Base-by-base conservation (phyloP, 495 filamentous ascomycete species). In the Penicillium coprophilum region DNA sequence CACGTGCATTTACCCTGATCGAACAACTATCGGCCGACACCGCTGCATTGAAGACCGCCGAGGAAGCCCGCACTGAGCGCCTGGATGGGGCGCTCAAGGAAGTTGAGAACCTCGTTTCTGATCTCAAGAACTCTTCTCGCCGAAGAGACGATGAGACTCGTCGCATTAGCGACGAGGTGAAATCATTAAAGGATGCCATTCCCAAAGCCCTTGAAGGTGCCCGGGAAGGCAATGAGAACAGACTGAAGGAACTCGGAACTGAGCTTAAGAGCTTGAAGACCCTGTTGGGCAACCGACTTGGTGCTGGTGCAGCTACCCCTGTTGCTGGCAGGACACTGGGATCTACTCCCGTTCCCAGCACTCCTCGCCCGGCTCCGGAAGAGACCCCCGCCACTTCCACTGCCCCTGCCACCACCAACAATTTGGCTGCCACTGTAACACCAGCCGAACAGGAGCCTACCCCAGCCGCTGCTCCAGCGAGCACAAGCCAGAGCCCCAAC, bases 251-350 rank as follows among this genome's bases (percentile, higher is more conserved):
- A 51, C 81, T 99, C 48, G 87, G 90, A 53, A 82, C 80, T 10
- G 94, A 99, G 71, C 78, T 99, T 57, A 91, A 89, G 83, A 96
- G 92, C 70, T 75, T 99, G 55, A 97, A 97, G 77, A 86, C 86
- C 19, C 76, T 99, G 52, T 78, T 97, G 68, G 84, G 82, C 41
- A 94, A 95, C 71, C 80, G 90, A 60, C 83, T 96, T 75, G 85
- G 85, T 60, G 71, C 75, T 27, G 70, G 75, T 41, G 68, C 60
- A 24, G 62, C 71, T 53, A 67, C 69, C 74, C 55, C 73, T 70
- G 28, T 62, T 62, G 30, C 72, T 65, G 67, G 71, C 53, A 62
- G 67, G 40, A 65, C 70, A 36, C 53, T 70, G 19, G 57, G 65
- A 47, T 51, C 68, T 24, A 69, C 64, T 32, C 46, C 69, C 55